Base-by-base conservation (phyloP, 2,329 filamentous ascomycete species). In the Alternaria solani region DNA sequence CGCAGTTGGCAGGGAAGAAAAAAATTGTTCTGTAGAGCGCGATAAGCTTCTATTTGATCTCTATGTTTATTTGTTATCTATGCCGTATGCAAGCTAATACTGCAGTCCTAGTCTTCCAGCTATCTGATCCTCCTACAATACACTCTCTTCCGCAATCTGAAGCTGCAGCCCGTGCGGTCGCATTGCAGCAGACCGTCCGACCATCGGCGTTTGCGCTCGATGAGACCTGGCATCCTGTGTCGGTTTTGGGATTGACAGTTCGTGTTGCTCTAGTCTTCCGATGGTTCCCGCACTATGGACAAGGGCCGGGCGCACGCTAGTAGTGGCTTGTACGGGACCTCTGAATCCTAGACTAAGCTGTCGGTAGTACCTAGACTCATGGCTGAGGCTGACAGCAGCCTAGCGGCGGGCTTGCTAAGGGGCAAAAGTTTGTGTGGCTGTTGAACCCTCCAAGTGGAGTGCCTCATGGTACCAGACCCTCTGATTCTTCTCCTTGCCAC, bases 401-500 rank as follows among this genome's bases (percentile, higher is more conserved):
- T 51, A 32, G 34, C 47, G 55, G 52, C 47, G 55, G 52, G 53
- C 58, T 51, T 57, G 42, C 42, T 38, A 44, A 43, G 30, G 46
- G 32, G 23, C 32, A 55, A 48, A 48, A 34, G 39, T 36, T 44
- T 53, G 26, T 55, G 36, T 16, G 20, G 36, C 38, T 53, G 49
- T 43, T 39, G 55, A 44, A 41, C 20, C 28, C 47, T 48, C 49
- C 39, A 42, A 41, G 46, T 54, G 28, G 47, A 30, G 36, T 42
- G 54, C 49, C 12, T 72, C 64, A 71, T 30, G 69, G 55, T 25
- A 71, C 64, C 26, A 63, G 56, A 20, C 64, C 61, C 43, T 75
- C 69, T 36, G 68, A 63, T 28, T 75, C 73, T 57, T 77, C 70
- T 63, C 69, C 75, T 49, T 76, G 75, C 81, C 82, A 86, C 59